These are phyloP conservation scores for Penicillium cataractarum DNA, from an alignment of 495 filamentous ascomycete genomes.

Conservation along the genomic window DNA sequence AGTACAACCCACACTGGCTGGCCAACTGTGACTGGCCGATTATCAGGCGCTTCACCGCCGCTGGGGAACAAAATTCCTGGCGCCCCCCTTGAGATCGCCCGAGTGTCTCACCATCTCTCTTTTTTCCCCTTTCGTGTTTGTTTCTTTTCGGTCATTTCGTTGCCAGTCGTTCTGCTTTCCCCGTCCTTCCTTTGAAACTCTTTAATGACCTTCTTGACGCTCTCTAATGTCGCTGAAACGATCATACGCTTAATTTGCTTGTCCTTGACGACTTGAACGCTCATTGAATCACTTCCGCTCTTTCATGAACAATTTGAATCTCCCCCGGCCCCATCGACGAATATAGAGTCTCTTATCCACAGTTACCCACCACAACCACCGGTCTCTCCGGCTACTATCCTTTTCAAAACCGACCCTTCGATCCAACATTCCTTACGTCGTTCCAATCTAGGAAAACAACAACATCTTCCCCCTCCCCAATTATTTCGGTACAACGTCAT, in stretches of 20 bases:
- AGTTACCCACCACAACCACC: background rate
- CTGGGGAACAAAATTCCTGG: constrained; percentile 42
- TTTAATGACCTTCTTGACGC: constrained; percentile 29
- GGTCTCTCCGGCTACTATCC: background rate
- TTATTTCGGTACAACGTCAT: constrained; percentile 19
- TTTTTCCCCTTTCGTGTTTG: constrained; percentile 23
- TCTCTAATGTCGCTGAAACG: constrained; percentile 23
- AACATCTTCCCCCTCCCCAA: constrained; percentile 26
- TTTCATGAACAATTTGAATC: constrained; percentile 19
- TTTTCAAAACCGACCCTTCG: constrained; percentile 1
- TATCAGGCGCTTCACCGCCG: constrained; percentile 42
- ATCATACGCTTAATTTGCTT: constrained; percentile 23
- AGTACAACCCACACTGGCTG: no score
- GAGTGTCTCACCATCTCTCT: constrained; percentile 32
- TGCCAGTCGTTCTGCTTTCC: constrained; percentile 38
- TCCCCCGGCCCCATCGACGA: constrained; percentile 13
- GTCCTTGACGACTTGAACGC: constrained; percentile 24
- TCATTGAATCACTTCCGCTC: constrained; percentile 32
- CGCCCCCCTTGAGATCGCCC: constrained; percentile 27
- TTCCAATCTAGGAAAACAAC: constrained; percentile 25
- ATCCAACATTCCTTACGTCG: constrained; percentile 41
- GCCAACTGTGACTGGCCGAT: background rate
- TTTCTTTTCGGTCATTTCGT: constrained; percentile 25
- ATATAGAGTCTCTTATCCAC: constrained; percentile 15
- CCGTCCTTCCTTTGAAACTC: constrained; percentile 45